phyloP scores from a whole-genome alignment of 805 yeast species.

The Candida nonsorbophila region DNA sequence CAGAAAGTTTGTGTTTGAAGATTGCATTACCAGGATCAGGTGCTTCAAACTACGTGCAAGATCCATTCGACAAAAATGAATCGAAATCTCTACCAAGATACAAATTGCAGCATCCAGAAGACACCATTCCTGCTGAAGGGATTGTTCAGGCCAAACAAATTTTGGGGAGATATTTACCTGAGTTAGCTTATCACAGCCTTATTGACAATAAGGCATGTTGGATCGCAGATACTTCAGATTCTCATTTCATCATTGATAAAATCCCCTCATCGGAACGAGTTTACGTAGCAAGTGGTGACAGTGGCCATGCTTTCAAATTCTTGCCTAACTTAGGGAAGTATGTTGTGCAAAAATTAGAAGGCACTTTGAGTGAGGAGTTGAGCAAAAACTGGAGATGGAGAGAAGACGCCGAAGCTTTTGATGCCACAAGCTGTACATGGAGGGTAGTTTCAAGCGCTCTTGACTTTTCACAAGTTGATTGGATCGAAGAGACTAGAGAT shows the following conservation, averaged over 20 bases:
- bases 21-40: conserved; percentile 26
- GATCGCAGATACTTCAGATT: conserved; percentile 30
- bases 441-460: conserved; percentile 5
- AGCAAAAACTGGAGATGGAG: conserved; percentile 11
- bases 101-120: conserved; percentile 16
- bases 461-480: conserved; percentile 7
- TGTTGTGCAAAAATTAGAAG: conserved; percentile 7
- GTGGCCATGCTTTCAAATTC: conserved; percentile 35
- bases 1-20: conserved; percentile 26
- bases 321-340: conserved; percentile 27
- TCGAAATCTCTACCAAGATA: conserved; percentile 30
- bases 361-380: conserved; percentile 3
- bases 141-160: conserved; percentile 18
- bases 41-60: conserved; percentile 14
- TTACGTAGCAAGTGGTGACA: conserved; percentile 32
- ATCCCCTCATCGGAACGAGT: conserved; percentile 22
- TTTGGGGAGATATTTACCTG: conserved; percentile 32
- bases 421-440: conserved; percentile 7
- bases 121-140: conserved; percentile 29
- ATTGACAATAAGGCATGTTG: conserved; percentile 18
- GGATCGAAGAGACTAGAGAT: no score
- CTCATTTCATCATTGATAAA: conserved; percentile 27
- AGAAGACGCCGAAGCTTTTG: conserved; percentile 7
- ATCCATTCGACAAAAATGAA: conserved; percentile 6
- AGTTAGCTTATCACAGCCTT: conserved; percentile 22